phyloP scores from a whole-genome alignment of 768 basidiomycete genomes.

The Asterophora parasitica region DNA sequence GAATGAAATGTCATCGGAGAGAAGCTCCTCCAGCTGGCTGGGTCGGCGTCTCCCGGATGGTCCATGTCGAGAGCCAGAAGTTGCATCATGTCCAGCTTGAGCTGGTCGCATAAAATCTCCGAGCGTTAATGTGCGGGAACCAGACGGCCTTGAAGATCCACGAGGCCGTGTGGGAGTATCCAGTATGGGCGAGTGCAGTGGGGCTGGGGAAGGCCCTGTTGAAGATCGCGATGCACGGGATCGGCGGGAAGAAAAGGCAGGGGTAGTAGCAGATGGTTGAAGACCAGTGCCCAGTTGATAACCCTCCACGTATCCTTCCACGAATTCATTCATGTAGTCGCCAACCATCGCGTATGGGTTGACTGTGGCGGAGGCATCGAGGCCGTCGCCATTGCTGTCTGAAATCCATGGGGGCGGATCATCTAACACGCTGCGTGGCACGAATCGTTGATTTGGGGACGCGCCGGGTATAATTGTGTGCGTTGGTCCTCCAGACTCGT shows the following conservation, averaged over 20 bases:
- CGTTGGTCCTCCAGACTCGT: no score
- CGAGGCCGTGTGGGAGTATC: neutral
- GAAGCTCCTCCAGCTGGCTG: slow-evolving; percentile 1
- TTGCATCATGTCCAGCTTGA: no score
- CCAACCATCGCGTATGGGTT: slow-evolving; percentile 21
- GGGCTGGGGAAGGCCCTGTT: no score
- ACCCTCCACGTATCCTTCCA: slow-evolving; percentile 22
- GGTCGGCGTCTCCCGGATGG: neutral
- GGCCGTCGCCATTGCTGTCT: neutral
- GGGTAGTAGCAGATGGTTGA: neutral
- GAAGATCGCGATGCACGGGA: neutral
- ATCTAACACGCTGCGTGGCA: no score
- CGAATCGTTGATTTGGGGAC: no score
- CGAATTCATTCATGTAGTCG: slow-evolving; percentile 21
- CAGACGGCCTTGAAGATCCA: neutral
- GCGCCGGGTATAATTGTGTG: no score
- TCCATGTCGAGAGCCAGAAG: no score
- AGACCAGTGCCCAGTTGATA: slow-evolving; percentile 9
- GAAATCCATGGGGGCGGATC: neutral
- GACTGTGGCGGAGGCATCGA: slow-evolving; percentile 1
- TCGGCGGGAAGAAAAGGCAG: neutral
- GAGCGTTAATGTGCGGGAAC: no score
- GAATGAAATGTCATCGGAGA: neutral
- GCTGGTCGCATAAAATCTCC: no score
- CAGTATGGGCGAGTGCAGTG: neutral